Evolutionary conservation across 2,329 filamentous ascomycete species (phyloP), one percentile per base, ranked within the genome.

Genomic region (Juglanconis sp.): DNA sequence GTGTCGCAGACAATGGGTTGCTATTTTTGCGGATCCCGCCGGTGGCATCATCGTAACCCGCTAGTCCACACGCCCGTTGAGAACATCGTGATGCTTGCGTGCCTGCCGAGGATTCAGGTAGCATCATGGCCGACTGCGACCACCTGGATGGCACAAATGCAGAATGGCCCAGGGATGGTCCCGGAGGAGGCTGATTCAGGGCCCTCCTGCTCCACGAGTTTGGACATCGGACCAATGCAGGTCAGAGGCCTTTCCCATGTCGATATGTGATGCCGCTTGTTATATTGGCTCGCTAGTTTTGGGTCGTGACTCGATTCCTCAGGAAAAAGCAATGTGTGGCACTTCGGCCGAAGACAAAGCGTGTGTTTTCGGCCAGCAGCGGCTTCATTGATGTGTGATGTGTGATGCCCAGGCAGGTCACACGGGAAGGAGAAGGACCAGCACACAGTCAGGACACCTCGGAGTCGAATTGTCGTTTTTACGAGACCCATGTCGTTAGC

Each of bases 371-470:
- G 56, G 36, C 42, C 55, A 53, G 36, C 32, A 31, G 51, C 36
- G 34, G 54, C 32, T 50, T 54, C 30, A 32, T 42, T 38, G 51
- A 59, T 59, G 51, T 42, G 10, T 15, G n/a, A 15, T 10, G n/a
- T 42, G 38, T 51, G 57, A 56, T 38, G 42, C 57, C 38, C 10
- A 51, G 55, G 52, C 30, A 36, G 48, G 57, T 51, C 46, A 46
- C 31, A 31, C 38, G 32, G 31, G 17, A 24, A 50, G 36, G 11
- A 30, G 51, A 38, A 35, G 50, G 48, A 31, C 57, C 57, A 24
- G 24, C 24, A 24, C 24, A 24, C 24, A 24, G 24, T 24, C 24
- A 24, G 24, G 24, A 24, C 24, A 24, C 24, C 24, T 24, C 24
- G 24, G 24, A 24, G 24, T 24, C 24, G 24, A 24, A 24, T 24